Base-by-base conservation (phyloP, 768 basidiomycete species). In the Arthromyces matolae region DNA sequence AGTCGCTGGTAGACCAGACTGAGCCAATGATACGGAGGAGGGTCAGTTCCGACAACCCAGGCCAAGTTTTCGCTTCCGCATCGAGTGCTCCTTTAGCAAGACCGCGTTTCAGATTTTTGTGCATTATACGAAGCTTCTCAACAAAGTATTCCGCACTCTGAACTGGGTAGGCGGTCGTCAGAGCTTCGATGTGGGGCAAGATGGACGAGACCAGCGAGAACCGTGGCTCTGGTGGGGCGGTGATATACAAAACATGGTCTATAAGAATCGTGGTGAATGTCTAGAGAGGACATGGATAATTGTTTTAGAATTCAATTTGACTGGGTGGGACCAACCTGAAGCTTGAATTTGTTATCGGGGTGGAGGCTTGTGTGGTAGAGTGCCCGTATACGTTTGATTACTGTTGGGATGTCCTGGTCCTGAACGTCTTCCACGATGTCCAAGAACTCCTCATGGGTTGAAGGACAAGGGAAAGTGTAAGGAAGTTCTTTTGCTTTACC, bases 1-100 rank as follows among this genome's bases (percentile, higher is more conserved):
- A 78, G 67, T 99, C 96, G 62, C 92, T 95, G 2, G 93, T 93
- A 3, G 93, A 88, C 94, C 94, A 99, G 28, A 89, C 70, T 12
- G 75, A 69, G 3, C 93, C 93, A 42, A 91, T 78, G 31, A 93
- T 64, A 19, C 93, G 83, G 24, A 98, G 71, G 2, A 99, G 71
- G 0, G 78, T 72, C 16, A 99, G 73, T 64, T 99, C 96, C 4
- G 91, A 69, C 3, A 83, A 64, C 23, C 87, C 86, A 5, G 96
- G 95, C 85, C 91, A 98, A 0, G 92, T 97, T 69, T 80, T 89
- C 3, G 90, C 74, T 8, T 79, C 71, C 0, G 64, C 64, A 20
- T 77, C 69, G 12, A 79, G 69, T 0, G 89, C 71, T 1, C 89
- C 91, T 6, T 74, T 75, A 3, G 84, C 78, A 14, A 99, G 70